These are phyloP conservation scores for Chaetomium olivaceum DNA, from an alignment of 2,329 filamentous ascomycete species.

Conservation along the genomic window DNA sequence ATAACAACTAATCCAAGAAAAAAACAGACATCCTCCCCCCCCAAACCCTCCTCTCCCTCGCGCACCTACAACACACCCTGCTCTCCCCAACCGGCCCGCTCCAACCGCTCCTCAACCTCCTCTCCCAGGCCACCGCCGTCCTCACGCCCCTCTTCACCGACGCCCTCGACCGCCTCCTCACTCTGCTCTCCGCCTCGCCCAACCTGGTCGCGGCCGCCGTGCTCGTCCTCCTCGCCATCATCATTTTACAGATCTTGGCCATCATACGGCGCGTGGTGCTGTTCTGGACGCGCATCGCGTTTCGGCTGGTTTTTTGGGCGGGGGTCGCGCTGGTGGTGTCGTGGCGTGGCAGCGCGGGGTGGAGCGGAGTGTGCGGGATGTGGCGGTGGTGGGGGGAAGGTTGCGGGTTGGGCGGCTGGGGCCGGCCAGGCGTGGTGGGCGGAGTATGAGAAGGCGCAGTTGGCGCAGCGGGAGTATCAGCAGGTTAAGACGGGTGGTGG, in stretches of 20 bases:
- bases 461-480: neutral
- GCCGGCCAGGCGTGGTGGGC: conserved; percentile 56
- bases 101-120: conserved; percentile 37
- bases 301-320: conserved; percentile 66
- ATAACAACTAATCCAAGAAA: neutral
- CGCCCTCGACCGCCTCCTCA: conserved; percentile 44
- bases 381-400: conserved; percentile 46
- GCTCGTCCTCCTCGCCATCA: conserved; percentile 56
- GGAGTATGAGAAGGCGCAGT: conserved; percentile 58
- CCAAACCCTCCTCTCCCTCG: neutral
- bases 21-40: conserved; percentile 24
- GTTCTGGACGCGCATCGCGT: conserved; percentile 71
- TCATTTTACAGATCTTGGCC: conserved; percentile 66
- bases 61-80: conserved; percentile 40
- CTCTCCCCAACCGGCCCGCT: conserved; percentile 49
- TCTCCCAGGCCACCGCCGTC: conserved; percentile 34
- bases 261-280: conserved; percentile 71
- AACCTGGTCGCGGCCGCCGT: conserved; percentile 48
- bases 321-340: conserved; percentile 55
- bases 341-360: conserved; percentile 66
- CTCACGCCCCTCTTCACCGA: conserved; percentile 48
- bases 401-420: conserved; percentile 50
- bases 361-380: conserved; percentile 64
- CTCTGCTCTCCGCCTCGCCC: conserved; percentile 43
- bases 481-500: neutral